phyloP scores from a whole-genome alignment of 306 rosid genomes.

The Begonia peltatifolia region DNA sequence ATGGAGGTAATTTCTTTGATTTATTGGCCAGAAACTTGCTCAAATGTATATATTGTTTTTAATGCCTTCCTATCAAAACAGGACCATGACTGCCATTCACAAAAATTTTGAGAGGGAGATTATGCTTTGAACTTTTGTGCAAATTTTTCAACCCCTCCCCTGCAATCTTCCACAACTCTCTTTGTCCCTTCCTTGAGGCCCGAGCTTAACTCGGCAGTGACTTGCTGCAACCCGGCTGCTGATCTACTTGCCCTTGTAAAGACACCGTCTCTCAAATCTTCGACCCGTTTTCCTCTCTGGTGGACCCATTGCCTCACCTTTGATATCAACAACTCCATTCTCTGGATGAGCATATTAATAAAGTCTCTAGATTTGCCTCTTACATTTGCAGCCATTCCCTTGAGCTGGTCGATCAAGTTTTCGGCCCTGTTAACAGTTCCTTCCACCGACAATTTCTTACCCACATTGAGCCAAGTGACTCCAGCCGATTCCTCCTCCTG shows the following conservation, averaged over 20 bases:
- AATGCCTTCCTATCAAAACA: neutral
- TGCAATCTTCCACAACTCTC: conserved; percentile 68
- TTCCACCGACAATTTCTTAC: conserved; percentile 49
- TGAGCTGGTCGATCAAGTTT: conserved; percentile 55
- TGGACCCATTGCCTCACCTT: conserved; percentile 45
- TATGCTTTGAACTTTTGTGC: conserved; percentile 71
- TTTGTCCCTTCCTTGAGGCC: conserved; percentile 59
- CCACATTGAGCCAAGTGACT: conserved; percentile 68
- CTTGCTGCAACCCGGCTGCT: conserved; percentile 44
- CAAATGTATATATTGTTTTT: neutral
- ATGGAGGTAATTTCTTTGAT: too few species aligned
- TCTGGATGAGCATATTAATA: conserved; percentile 39
- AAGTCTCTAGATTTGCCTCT: conserved; percentile 54
- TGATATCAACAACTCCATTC: conserved; percentile 36
- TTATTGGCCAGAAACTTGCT: too few species aligned
- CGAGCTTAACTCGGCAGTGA: conserved; percentile 39
- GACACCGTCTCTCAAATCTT: conserved; percentile 32
- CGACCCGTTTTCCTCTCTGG: conserved; percentile 40
- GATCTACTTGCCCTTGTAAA: conserved; percentile 40
- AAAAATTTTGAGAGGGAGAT: neutral
- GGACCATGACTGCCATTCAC: neutral
- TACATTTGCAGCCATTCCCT: conserved; percentile 37
- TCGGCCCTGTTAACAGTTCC: conserved; percentile 58
- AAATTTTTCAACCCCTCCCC: conserved; percentile 85
- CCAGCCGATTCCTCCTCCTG: conserved; percentile 59